phyloP scores from a whole-genome alignment of 2,329 filamentous ascomycete genomes.

The Fusarium sp. region DNA sequence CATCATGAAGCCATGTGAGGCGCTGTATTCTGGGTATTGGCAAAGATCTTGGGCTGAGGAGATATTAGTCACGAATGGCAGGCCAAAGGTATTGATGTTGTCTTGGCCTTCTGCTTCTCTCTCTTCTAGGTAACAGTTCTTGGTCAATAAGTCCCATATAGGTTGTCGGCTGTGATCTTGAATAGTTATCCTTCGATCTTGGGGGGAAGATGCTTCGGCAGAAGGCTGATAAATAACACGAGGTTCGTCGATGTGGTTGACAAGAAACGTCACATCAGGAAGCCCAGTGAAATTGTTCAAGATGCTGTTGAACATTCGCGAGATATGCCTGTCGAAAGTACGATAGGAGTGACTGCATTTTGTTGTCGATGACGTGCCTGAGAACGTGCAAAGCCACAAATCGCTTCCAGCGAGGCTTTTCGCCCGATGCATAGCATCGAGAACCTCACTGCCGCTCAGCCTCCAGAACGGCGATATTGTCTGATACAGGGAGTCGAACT shows the following conservation, averaged over 20 bases:
- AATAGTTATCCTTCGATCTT: constrained; percentile 2
- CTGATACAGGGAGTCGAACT: constrained; percentile 55
- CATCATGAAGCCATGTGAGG: constrained; percentile 56
- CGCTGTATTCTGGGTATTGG: constrained; percentile 52
- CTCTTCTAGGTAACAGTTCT: constrained; percentile 32
- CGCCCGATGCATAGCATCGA: constrained; percentile 39
- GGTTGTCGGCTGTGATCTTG: constrained; percentile 38
- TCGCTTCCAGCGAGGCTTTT: constrained; percentile 42
- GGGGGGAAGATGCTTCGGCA: neutral
- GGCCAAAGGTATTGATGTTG: constrained; percentile 32
- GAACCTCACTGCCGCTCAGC: constrained; percentile 47
- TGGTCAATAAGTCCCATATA: constrained; percentile 45
- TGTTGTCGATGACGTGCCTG: constrained; percentile 34
- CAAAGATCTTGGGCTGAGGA: constrained; percentile 50
- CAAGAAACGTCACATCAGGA: constrained; percentile 51
- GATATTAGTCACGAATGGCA: constrained; percentile 50
- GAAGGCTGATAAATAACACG: constrained; percentile 46
- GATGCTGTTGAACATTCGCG: constrained; percentile 43
- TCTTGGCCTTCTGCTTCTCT: neutral
- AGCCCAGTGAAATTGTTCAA: constrained; percentile 39
- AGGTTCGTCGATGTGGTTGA: constrained; percentile 59
- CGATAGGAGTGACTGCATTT: constrained; percentile 46
- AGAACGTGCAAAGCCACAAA: constrained; percentile 49
- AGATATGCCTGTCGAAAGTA: constrained; percentile 45
- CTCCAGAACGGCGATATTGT: constrained; percentile 51